A percentile compares a stretch with the other conserved stretches of the same genome.
Conservation (phyloP, 371 early-diverging fungal genomes). For the Haplosporangium sp. region DNA sequence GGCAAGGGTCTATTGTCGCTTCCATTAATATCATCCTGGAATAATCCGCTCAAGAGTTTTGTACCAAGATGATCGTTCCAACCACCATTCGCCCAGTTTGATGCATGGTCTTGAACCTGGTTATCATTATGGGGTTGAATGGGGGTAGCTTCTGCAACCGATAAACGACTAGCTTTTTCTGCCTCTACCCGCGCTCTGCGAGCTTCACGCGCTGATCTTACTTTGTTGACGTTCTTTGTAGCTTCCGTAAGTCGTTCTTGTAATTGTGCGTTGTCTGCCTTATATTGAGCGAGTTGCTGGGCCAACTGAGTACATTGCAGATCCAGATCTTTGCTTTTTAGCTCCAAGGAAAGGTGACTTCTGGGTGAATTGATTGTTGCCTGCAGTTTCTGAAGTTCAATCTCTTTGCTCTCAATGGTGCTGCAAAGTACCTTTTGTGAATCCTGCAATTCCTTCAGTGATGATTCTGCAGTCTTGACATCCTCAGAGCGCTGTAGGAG, state of each 20-base stretch:
- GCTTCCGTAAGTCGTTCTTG: slow-evolving; percentile 45
- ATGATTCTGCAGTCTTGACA: slow-evolving; percentile 30
- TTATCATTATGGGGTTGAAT: background rate
- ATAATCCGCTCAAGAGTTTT: slow-evolving; percentile 30
- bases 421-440: slow-evolving; percentile 20
- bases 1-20: slow-evolving; percentile 12
- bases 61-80: slow-evolving; percentile 38
- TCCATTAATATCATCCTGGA: slow-evolving; percentile 25
- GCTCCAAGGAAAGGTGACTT: slow-evolving; percentile 28
- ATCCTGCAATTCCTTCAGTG: slow-evolving; percentile 22
- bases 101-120: slow-evolving; percentile 20
- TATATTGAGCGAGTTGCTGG: slow-evolving; percentile 40
- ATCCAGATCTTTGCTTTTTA: slow-evolving; percentile 45
- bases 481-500: slow-evolving; percentile 39
- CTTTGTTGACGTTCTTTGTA: slow-evolving; percentile 35
- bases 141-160: background rate
- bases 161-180: slow-evolving; percentile 6
- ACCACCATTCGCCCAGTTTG: slow-evolving; percentile 32
- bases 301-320: slow-evolving; percentile 32
- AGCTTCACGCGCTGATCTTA: slow-evolving; percentile 19
- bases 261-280: slow-evolving; percentile 37
- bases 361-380: slow-evolving; percentile 43
- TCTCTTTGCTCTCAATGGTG: slow-evolving; percentile 48
- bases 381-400: slow-evolving; percentile 43
- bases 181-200: slow-evolving; percentile 9